Evolutionary conservation across 352 stramenopile species (phyloP), one percentile per base, ranked within the genome.

Genomic region (Elongisporangium anandrum): DNA sequence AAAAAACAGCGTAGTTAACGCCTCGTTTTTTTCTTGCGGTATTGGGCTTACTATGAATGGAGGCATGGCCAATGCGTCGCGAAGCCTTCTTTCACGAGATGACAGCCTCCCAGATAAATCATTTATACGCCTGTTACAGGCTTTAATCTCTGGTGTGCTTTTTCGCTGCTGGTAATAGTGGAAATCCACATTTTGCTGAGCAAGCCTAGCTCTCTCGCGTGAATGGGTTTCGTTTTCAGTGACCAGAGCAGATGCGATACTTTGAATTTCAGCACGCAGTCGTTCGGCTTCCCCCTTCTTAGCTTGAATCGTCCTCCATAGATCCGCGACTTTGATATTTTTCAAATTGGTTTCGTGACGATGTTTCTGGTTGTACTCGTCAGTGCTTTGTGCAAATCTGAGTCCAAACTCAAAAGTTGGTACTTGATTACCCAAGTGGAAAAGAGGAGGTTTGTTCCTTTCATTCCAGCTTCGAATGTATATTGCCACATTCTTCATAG

Each of bases 391-490:
- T 26, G 66, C 70, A 63, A 67, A 79, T 16, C 7, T 51, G 3
- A 41, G 50, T 2, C 21, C 74, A 54, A 87, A 85, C 1, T 72
- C 53, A 21, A 74, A 62, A 1, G 77, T 85, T 22, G 69, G 59
- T 10, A 20, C 50, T 20, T 74, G 64, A 12, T 81, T 55, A 16
- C 22, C 74, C 52, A 79, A 66, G 50, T 85, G 65, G 45, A 87
- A 87, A 3, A 87, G n/a, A 19, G 69, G 54, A 0, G n/a, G 3
- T 16, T 58, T 45, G 20, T 9, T 58, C 4, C 15, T 23, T 16
- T 41, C 16, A 20, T 77, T 79, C 60, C 72, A 79, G 2, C 2
- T 22, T 3, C 77, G 74, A 62, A 83, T 75, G 23, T 83, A 87
- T 57, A 23, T 15, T 1, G 64, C 70, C 1, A 83, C 74, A 23